Percentiles rank a stretch among this genome's conserved stretches.
phyloP scores from a whole-genome alignment of 1,284 basidiomycete genomes.

The Sanghuangporus weigelae region DNA sequence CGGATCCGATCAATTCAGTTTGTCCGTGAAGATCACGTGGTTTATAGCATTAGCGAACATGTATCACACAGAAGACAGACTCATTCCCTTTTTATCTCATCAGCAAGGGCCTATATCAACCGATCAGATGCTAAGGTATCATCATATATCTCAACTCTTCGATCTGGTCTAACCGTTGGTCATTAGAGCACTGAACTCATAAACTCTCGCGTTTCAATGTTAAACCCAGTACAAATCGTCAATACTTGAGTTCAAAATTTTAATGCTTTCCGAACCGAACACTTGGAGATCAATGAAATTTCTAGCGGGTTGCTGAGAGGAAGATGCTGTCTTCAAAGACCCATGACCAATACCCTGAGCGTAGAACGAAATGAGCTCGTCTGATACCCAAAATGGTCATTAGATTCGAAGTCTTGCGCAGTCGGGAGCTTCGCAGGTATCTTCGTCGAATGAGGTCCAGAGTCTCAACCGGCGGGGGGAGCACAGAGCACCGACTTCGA shows the following conservation, averaged over 20 bases:
- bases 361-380: constrained; percentile 3
- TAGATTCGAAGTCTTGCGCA: background rate
- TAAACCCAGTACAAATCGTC: no score
- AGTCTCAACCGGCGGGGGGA: background rate
- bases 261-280: no score
- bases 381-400: background rate
- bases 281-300: background rate
- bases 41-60: background rate
- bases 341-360: background rate
- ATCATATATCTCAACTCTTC: background rate
- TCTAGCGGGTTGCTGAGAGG: background rate
- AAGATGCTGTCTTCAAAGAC: constrained; percentile 1
- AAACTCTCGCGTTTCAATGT: no score
- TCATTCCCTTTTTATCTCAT: background rate
- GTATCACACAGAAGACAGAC: background rate
- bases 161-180: background rate
- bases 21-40: no score
- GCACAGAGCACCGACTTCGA: background rate
- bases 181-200: no score
- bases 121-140: background rate
- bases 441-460: background rate
- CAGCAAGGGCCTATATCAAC: background rate
- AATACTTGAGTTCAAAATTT: background rate
- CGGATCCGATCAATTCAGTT: no score
- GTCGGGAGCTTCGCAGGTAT: background rate